These are phyloP conservation scores for Chrysoporthe cubensis DNA, from an alignment of 2,329 filamentous ascomycete genomes.

Conservation along the genomic window DNA sequence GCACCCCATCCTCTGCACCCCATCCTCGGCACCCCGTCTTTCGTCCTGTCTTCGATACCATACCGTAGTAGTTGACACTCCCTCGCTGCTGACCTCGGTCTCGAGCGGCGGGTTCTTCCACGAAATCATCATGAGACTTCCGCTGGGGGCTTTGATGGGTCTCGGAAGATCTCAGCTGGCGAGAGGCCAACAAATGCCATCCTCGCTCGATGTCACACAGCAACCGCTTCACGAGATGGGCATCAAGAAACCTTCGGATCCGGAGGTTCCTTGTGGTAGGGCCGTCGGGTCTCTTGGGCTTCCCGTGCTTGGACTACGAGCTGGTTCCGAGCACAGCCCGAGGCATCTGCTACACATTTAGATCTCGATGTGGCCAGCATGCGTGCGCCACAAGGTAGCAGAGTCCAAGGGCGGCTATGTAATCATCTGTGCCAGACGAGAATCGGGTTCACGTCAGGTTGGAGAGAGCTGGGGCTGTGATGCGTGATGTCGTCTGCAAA, in stretches of 20 bases:
- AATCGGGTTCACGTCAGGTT: slow-evolving; percentile 16
- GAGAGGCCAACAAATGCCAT: slow-evolving; percentile 8
- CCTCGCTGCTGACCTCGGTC: neutral
- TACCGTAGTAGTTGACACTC: neutral
- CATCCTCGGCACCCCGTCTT: neutral
- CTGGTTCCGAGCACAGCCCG: neutral
- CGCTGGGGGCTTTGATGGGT: neutral
- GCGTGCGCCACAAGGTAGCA: slow-evolving; percentile 21
- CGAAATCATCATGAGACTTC: neutral
- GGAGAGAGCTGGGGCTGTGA: slow-evolving; percentile 5
- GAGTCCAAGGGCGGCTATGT: neutral
- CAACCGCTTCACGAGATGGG: neutral
- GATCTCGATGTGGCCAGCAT: slow-evolving; percentile 17
- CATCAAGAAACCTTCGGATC: neutral
- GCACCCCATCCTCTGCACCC: neutral
- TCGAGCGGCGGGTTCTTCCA: neutral
- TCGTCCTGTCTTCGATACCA: neutral
- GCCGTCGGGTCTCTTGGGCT: neutral
- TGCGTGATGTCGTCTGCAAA: slow-evolving; percentile 12
- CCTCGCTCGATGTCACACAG: neutral
- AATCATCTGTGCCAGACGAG: slow-evolving; percentile 14
- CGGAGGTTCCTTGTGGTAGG: neutral
- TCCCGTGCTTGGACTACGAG: neutral
- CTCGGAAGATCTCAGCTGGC: neutral
- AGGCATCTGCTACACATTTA: neutral